These are phyloP conservation scores for Avena eriantha DNA, from an alignment of 176 grass and related monocot species.

Conservation along the genomic window DNA sequence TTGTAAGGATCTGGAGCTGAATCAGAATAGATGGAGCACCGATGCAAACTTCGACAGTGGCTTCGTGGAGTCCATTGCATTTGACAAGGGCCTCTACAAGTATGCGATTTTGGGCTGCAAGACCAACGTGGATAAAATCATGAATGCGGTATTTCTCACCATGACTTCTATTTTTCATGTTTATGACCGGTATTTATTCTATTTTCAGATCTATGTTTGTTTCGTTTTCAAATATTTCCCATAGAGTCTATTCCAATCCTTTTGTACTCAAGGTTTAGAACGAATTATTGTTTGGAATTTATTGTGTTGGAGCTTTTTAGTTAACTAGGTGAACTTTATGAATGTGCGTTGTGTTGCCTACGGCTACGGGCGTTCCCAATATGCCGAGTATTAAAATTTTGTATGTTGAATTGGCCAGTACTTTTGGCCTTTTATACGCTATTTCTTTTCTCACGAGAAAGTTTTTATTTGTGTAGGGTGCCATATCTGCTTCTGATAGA, in stretches of 20 bases:
- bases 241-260: neutral
- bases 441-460: neutral
- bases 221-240: neutral
- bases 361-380: neutral
- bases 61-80: neutral
- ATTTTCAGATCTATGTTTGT: neutral
- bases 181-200: neutral
- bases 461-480: neutral
- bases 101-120: neutral
- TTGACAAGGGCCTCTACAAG: conserved; percentile 23
- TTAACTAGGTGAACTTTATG: neutral
- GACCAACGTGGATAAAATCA: conserved; percentile 7
- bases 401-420: neutral
- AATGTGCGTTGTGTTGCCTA: neutral
- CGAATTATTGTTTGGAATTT: neutral
- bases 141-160: neutral
- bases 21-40: neutral
- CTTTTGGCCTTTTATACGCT: neutral
- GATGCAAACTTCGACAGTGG: neutral
- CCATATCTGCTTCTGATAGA: neutral
- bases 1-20: neutral
- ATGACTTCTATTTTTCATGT: neutral
- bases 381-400: neutral
- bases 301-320: neutral
- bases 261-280: neutral